Conservation (phyloP, 768 basidiomycete species). For the Lactifluus rugatus region DNA sequence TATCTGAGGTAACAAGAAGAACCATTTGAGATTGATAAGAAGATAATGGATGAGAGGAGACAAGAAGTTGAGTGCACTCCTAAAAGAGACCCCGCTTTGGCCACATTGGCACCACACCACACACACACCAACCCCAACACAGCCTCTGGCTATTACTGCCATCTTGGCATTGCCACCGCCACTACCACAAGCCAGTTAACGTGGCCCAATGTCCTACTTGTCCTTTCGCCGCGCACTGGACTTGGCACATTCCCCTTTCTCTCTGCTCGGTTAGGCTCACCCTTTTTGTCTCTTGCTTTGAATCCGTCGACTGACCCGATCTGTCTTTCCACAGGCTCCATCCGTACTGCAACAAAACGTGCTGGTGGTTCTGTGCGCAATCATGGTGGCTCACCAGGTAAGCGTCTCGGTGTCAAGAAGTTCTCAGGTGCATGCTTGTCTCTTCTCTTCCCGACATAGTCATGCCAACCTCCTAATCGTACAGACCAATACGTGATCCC, state of each 20-base stretch:
- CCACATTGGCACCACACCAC: not conserved
- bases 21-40: constrained; percentile 46
- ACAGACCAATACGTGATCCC: constrained; percentile 86
- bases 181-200: too few species aligned
- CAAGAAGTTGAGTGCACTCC: too few species aligned
- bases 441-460: not conserved
- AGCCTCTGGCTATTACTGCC: too few species aligned
- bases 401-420: constrained; percentile 91
- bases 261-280: constrained; percentile 31
- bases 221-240: constrained; percentile 31
- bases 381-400: constrained; percentile 86
- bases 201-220: too few species aligned
- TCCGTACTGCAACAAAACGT: constrained; percentile 92
- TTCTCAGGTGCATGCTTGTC: constrained; percentile 62
- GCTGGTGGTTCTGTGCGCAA: constrained; percentile 93
- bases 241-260: constrained; percentile 40
- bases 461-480: not conserved
- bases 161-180: constrained; percentile 26
- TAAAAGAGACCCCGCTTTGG: too few species aligned
- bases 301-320: constrained; percentile 24
- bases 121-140: too few species aligned
- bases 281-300: not conserved
- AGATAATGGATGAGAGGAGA: constrained; percentile 1
- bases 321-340: constrained; percentile 33
- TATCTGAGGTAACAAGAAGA: constrained; percentile 88